Percentiles rank a stretch among this genome's conserved stretches.
These are phyloP conservation scores for Mortierella polycephala DNA, from an alignment of 371 early-diverging fungal species.

Conservation along the genomic window DNA sequence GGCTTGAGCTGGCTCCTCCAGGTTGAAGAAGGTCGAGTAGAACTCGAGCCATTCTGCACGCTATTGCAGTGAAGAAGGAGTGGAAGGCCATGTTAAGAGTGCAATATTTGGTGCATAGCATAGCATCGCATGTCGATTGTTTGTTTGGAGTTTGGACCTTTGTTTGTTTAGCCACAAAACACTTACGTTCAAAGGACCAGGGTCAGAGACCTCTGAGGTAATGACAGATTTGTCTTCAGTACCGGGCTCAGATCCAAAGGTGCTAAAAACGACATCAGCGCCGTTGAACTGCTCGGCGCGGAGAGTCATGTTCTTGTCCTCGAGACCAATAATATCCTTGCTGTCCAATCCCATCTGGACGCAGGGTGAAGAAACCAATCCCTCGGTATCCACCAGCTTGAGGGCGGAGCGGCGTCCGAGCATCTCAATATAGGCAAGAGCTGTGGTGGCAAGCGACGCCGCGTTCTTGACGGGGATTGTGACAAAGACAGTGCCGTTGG, in stretches of 20 bases:
- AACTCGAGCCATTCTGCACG: conserved; percentile 85
- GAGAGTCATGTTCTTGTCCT: conserved; percentile 58
- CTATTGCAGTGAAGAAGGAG: conserved; percentile 30
- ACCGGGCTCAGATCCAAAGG: conserved; percentile 20
- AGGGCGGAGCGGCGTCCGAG: conserved; percentile 71
- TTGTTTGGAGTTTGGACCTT: too few species aligned
- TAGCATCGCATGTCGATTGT: too few species aligned
- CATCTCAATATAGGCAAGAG: conserved; percentile 75
- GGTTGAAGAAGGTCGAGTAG: conserved; percentile 79
- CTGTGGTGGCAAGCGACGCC: conserved; percentile 71
- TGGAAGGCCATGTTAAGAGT: too few species aligned
- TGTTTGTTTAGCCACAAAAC: neutral
- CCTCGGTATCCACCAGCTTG: conserved; percentile 64
- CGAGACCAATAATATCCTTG: conserved; percentile 43
- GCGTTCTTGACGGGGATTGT: conserved; percentile 67
- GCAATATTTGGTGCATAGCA: too few species aligned
- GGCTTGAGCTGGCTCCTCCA: conserved; percentile 71
- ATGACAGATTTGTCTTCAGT: conserved; percentile 51
- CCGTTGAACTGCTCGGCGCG: conserved; percentile 54
- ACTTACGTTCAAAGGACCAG: conserved; percentile 70
- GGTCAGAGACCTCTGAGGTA: conserved; percentile 51
- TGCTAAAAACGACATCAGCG: conserved; percentile 57
- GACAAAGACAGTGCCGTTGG: conserved; percentile 63
- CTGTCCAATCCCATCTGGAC: conserved; percentile 63
- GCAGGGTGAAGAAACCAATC: conserved; percentile 72